Conservation (phyloP, 495 filamentous ascomycete genomes). For the Penicillium cataractarum region DNA sequence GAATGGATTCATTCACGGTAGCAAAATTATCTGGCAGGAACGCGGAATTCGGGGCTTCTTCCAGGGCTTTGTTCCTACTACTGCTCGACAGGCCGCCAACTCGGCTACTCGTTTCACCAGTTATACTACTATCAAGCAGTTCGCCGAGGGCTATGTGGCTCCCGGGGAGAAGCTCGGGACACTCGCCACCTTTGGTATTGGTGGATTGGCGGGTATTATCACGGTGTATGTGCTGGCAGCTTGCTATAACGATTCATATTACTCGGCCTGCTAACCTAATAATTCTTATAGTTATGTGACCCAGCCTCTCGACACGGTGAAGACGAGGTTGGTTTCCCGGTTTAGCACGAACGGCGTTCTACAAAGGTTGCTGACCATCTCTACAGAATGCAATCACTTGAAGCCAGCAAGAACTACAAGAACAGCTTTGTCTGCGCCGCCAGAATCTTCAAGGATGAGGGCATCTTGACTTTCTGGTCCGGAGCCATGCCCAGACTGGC, state of each 20-base stretch:
- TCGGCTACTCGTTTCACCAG: slow-evolving; percentile 86
- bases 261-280: slow-evolving; percentile 3
- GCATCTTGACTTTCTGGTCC: slow-evolving; percentile 89
- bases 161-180: slow-evolving; percentile 94
- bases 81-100: slow-evolving; percentile 92
- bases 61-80: slow-evolving; percentile 94
- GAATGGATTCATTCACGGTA: slow-evolving; percentile 90
- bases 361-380: slow-evolving; percentile 12
- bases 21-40: slow-evolving; percentile 82
- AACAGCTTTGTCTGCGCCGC: slow-evolving; percentile 87
- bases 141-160: slow-evolving; percentile 88
- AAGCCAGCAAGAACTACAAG: slow-evolving; percentile 79
- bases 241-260: neutral
- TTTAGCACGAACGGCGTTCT: neutral
- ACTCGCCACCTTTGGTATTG: slow-evolving; percentile 87
- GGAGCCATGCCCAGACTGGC: slow-evolving; percentile 86
- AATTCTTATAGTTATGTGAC: slow-evolving; percentile 57
- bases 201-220: slow-evolving; percentile 85
- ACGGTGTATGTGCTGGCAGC: slow-evolving; percentile 71
- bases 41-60: slow-evolving; percentile 91
- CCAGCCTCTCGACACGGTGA: slow-evolving; percentile 93
- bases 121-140: slow-evolving; percentile 87
- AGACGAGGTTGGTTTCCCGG: slow-evolving; percentile 65
- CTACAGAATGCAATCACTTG: slow-evolving; percentile 90
- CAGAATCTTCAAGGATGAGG: slow-evolving; percentile 86